phyloP scores from a whole-genome alignment of 805 yeast genomes.

The Huiozyma naganishii region DNA sequence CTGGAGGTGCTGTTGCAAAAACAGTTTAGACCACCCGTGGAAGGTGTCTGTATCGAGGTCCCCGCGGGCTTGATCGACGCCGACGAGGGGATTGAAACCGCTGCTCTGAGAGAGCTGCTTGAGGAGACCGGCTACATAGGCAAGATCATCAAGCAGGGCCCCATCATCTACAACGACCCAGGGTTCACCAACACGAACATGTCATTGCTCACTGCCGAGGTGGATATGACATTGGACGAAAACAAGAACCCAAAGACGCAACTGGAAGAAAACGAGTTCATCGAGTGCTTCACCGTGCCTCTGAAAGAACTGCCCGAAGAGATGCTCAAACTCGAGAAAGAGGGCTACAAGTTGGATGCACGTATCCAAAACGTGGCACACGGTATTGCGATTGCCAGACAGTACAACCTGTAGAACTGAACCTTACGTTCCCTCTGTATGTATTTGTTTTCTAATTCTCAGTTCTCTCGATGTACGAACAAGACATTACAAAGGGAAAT shows the following conservation, averaged over 20 bases:
- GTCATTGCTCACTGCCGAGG: constrained; percentile 64
- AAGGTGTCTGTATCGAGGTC: constrained; percentile 78
- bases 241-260: constrained; percentile 62
- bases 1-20: constrained; percentile 58
- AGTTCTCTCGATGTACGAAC: neutral
- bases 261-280: constrained; percentile 85
- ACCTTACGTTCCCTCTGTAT: neutral
- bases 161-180: constrained; percentile 61
- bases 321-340: constrained; percentile 38
- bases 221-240: constrained; percentile 56
- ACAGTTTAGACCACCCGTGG: constrained; percentile 90
- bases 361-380: constrained; percentile 78
- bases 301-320: constrained; percentile 44
- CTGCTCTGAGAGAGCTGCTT: constrained; percentile 77
- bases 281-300: constrained; percentile 75
- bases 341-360: constrained; percentile 79
- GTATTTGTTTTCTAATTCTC: neutral
- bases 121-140: constrained; percentile 95
- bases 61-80: constrained; percentile 95
- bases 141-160: constrained; percentile 36
- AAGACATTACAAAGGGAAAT: too few relatives aligned
- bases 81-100: constrained; percentile 59
- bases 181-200: constrained; percentile 86
- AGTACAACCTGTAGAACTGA: constrained; percentile 13
- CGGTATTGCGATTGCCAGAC: constrained; percentile 55